Conservation (phyloP, 176 grass and related monocot genomes). For the Metroxylon sagu region DNA sequence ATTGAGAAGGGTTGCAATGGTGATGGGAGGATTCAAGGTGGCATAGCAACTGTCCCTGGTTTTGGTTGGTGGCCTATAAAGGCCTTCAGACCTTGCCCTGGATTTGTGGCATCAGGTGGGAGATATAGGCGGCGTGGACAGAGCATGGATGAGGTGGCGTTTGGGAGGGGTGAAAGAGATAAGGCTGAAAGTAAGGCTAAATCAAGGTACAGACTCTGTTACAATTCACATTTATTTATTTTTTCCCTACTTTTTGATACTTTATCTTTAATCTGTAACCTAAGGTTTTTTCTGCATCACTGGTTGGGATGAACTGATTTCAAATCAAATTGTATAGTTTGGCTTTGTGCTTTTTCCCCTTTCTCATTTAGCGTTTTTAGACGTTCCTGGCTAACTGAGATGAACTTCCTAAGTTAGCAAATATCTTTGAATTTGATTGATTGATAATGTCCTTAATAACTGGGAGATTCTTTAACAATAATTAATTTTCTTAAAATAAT, state of each 20-base stretch:
- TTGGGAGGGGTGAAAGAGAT: constrained; percentile 40
- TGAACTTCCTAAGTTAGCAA: no score
- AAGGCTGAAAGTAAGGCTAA: constrained; percentile 25
- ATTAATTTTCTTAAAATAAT: no score
- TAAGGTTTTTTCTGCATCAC: background rate
- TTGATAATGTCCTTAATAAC: no score
- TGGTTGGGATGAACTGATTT: no score
- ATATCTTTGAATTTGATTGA: no score
- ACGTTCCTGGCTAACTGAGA: no score
- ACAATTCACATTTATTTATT: background rate
- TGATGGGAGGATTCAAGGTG: constrained; percentile 87
- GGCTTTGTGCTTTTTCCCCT: no score
- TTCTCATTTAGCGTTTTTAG: no score
- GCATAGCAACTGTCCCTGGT: constrained; percentile 74
- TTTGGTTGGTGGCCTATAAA: constrained; percentile 97
- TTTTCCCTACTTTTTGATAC: background rate
- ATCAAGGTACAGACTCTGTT: background rate
- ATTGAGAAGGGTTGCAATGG: constrained; percentile 76
- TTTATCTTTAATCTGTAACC: background rate
- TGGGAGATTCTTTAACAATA: no score
- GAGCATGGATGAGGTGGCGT: constrained; percentile 88
- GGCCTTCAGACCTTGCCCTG: constrained; percentile 79
- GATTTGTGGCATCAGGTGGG: constrained; percentile 67
- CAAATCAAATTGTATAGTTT: no score
- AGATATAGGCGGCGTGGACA: constrained; percentile 73